Conservation (phyloP, 2,329 filamentous ascomycete genomes). For the Triangularia verruculosa region DNA sequence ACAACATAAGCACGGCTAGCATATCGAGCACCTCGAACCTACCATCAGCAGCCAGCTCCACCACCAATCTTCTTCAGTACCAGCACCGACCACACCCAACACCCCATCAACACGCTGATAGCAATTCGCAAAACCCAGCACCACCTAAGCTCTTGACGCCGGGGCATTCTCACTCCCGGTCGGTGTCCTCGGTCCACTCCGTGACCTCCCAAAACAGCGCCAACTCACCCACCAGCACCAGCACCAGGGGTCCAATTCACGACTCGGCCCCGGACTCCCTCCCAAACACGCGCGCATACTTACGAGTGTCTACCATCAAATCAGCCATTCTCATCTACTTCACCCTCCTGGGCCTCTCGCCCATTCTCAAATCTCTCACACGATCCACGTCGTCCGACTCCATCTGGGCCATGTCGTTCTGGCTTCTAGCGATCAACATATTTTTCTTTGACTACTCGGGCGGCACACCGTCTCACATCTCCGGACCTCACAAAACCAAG, state of each 20-base stretch:
- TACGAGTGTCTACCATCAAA: constrained; percentile 76
- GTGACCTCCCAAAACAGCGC: constrained; percentile 36
- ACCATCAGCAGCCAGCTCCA: constrained; percentile 46
- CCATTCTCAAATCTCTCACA: constrained; percentile 95
- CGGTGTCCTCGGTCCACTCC: constrained; percentile 54
- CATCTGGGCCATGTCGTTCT: constrained; percentile 96
- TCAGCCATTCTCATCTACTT: constrained; percentile 92
- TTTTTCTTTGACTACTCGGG: constrained; percentile 97
- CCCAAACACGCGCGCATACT: constrained; percentile 41
- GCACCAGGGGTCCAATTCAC: constrained; percentile 5
- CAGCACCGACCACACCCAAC: constrained; percentile 13
- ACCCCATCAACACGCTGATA: constrained; percentile 10
- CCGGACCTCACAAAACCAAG: constrained; percentile 10
- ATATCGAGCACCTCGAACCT: constrained; percentile 30
- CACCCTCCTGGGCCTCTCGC: constrained; percentile 84
- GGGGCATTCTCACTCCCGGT: constrained; percentile 51
- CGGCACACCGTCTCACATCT: not conserved
- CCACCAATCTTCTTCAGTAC: constrained; percentile 40
- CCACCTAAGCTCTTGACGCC: constrained; percentile 32
- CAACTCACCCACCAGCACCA: constrained; percentile 19
- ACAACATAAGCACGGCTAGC: constrained; percentile 25
- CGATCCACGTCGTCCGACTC: constrained; percentile 87
- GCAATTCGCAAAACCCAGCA: constrained; percentile 25
- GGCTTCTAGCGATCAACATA: constrained; percentile 90
- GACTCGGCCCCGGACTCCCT: constrained; percentile 23